Percentiles rank a stretch among this genome's conserved stretches.
Evolutionary conservation across 1,139 yeast genomes (phyloP).

Genomic region (Debaryomyces coudertii): DNA sequence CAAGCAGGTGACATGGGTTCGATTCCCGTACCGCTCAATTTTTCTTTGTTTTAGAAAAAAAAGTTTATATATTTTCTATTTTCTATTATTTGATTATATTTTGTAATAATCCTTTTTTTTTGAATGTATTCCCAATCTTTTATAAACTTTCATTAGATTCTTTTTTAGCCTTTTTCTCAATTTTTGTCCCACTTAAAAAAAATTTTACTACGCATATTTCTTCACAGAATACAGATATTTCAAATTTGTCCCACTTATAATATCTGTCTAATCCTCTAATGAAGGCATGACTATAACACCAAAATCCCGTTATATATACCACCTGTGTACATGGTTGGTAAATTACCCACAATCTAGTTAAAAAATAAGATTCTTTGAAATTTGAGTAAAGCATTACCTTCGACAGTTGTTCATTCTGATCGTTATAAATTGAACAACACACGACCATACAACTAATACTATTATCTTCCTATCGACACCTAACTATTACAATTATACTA

Average conservation of each 20-base stretch:
- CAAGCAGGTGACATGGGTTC: conserved; percentile 81
- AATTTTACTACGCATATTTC: neutral
- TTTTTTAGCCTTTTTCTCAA: neutral
- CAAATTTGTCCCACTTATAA: neutral
- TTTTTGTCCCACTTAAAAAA: conserved; percentile 2
- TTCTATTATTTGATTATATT: neutral
- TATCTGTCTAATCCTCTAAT: neutral
- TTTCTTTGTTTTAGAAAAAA: neutral
- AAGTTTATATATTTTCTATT: neutral
- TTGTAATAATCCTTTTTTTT: neutral
- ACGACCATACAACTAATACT: no score
- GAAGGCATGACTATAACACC: neutral
- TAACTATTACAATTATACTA: no score
- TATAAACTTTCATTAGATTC: conserved; percentile 51
- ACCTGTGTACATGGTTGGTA: neutral
- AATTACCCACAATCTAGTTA: neutral
- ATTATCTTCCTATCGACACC: no score
- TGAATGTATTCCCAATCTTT: conserved; percentile 74
- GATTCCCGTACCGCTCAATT: conserved; percentile 74
- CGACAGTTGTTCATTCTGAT: neutral
- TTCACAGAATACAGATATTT: neutral
- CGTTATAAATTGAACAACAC: neutral
- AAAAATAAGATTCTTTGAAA: neutral
- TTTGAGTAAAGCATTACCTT: neutral
- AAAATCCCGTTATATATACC: neutral